phyloP scores from a whole-genome alignment of 805 yeast species.

The Clavispora asparagi region DNA sequence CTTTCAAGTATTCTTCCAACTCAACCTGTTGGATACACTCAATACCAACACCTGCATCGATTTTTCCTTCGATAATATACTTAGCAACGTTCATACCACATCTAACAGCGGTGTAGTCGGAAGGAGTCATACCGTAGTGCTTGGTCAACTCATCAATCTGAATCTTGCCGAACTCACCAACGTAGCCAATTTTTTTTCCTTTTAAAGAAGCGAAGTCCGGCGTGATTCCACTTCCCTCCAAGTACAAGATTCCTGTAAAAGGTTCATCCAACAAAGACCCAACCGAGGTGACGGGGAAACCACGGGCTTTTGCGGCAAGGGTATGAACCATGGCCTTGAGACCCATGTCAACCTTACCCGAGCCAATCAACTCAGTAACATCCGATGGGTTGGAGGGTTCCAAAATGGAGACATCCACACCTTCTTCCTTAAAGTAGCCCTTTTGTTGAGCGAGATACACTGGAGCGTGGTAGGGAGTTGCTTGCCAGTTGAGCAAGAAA shows the following conservation, averaged over 20 bases:
- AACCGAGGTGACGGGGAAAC: constrained; percentile 51
- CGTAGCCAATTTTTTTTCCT: constrained; percentile 52
- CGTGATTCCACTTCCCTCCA: constrained; percentile 47
- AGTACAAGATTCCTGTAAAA: constrained; percentile 50
- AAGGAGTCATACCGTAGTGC: constrained; percentile 52
- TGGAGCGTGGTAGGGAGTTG: constrained; percentile 54
- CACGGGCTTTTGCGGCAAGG: constrained; percentile 55
- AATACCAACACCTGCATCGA: constrained; percentile 55
- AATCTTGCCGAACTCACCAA: constrained; percentile 56
- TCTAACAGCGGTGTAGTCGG: constrained; percentile 52
- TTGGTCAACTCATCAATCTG: constrained; percentile 52
- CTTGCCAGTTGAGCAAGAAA: constrained; percentile 49
- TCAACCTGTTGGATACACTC: constrained; percentile 58
- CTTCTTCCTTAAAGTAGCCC: constrained; percentile 48
- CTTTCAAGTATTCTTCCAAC: constrained; percentile 44
- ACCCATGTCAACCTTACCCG: constrained; percentile 56
- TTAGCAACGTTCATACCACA: constrained; percentile 59
- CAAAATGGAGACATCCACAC: constrained; percentile 45
- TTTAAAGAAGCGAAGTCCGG: constrained; percentile 46
- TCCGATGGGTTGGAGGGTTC: constrained; percentile 57
- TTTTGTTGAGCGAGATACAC: constrained; percentile 44
- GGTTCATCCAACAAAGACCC: constrained; percentile 55
- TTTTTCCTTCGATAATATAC: constrained; percentile 48
- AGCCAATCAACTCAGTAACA: constrained; percentile 52
- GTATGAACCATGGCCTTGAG: constrained; percentile 59